Evolutionary conservation across 805 yeast genomes (phyloP).

Genomic region (Pichia cabralensis): DNA sequence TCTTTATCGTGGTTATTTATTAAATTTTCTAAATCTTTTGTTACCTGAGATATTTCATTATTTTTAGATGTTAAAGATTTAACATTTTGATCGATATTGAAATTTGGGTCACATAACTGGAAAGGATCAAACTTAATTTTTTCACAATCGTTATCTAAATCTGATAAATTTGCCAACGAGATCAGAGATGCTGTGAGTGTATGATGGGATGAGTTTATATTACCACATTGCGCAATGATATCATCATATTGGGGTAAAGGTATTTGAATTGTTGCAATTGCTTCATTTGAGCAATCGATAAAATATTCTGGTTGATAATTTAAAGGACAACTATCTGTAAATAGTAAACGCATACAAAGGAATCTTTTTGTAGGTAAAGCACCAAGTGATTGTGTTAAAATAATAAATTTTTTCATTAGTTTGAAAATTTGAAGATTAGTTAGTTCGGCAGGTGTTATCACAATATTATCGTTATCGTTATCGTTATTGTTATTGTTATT

Average conservation of each 20-base stretch:
- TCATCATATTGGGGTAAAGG: slow-evolving; percentile 19
- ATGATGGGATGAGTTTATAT: slow-evolving; percentile 17
- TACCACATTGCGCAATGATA: slow-evolving; percentile 18
- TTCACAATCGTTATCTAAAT: slow-evolving; percentile 22
- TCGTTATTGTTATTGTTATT: no score
- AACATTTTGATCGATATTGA: background rate
- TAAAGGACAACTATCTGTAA: slow-evolving; percentile 36
- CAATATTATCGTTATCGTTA: slow-evolving; percentile 9
- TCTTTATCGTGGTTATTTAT: slow-evolving; percentile 2
- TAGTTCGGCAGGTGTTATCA: slow-evolving; percentile 18
- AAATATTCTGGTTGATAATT: slow-evolving; percentile 38
- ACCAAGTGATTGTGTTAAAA: slow-evolving; percentile 44
- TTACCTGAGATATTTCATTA: slow-evolving; percentile 16
- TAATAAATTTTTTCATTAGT: slow-evolving; percentile 40
- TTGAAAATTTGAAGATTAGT: slow-evolving; percentile 38
- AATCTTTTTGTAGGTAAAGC: slow-evolving; percentile 39
- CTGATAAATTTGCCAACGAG: slow-evolving; percentile 21
- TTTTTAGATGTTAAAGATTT: background rate
- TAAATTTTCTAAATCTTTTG: slow-evolving; percentile 14
- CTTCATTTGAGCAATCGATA: slow-evolving; percentile 25
- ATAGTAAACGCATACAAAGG: slow-evolving; percentile 38
- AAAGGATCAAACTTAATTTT: slow-evolving; percentile 22
- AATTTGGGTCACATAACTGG: background rate
- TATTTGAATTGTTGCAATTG: slow-evolving; percentile 31
- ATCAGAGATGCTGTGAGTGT: slow-evolving; percentile 16